Evolutionary conservation across 305 asterid species (phyloP).

Genomic region (Fraxinus ornus): DNA sequence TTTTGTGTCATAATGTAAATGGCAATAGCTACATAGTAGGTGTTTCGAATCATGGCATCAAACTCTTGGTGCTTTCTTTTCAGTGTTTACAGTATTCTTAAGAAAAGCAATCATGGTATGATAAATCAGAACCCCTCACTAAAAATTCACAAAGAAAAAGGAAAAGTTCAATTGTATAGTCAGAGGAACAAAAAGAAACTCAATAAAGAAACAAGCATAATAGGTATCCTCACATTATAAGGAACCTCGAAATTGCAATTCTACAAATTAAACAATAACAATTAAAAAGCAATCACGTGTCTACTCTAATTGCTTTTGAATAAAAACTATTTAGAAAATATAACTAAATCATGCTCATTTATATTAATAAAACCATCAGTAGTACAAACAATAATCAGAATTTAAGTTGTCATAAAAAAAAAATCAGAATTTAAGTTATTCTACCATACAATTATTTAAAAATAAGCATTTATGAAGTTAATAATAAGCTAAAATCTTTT

Average conservation of each 20-base stretch:
- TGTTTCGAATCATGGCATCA: neutral
- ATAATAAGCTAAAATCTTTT: neutral
- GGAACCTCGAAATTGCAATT: neutral
- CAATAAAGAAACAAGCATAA: neutral
- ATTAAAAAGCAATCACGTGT: neutral
- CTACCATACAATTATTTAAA: neutral
- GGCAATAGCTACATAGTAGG: neutral
- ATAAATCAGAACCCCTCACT: neutral
- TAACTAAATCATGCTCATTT: neutral
- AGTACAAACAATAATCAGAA: neutral
- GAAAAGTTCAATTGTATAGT: neutral
- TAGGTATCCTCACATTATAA: neutral
- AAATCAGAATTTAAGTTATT: neutral
- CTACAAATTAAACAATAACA: neutral
- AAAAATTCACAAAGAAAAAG: neutral
- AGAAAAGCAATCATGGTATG: neutral
- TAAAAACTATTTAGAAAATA: neutral
- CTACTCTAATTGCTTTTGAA: neutral
- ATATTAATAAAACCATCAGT: neutral
- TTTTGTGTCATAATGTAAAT: neutral
- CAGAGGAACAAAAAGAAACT: neutral
- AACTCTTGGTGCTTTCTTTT: neutral
- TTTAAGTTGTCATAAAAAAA: too few species aligned
- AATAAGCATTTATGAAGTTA: neutral
- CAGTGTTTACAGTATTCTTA: neutral